Base-by-base conservation (phyloP, 164 flowering plant genomes). In the Litsea cubeba region DNA sequence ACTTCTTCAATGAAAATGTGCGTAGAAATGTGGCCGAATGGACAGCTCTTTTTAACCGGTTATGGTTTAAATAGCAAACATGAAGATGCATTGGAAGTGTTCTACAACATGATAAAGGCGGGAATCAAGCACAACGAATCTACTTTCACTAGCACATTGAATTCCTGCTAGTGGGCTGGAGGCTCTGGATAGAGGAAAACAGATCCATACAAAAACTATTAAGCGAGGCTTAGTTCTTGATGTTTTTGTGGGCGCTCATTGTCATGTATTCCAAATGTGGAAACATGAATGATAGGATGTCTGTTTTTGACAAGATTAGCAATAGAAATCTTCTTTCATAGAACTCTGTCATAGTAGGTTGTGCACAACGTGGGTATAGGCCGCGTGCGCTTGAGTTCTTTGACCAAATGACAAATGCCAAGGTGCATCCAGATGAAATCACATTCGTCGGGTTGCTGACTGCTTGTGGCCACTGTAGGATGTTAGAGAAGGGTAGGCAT, bases 121-220 rank as follows among this genome's bases (percentile, higher is more conserved):
- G 70, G 73, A 17, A 23, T 77, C 14, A 50, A 67, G 51, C 79
- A 76, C 23, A 77, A 77, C 50, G 73, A 68, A 20, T 73, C 76
- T 20, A 77, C 79, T 23, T 77, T 77, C 68, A 77, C 79, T 22
- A 77, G 76, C 30, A 60, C 63, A 23, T 30, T 77, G 69, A 72
- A 77, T 50, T 73, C 73, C 22, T 68, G 76, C 22, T 62, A n/a
- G 51, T 63, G 73, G 72, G 35, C 68, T 77, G 51, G 79, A 68
- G 69, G 70, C 72, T 50, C 72, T 77, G 28, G 76, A 77, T 62
- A 28, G 49, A 26, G 79, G 76, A 28, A 77, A 77, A 51, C 73
- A 7, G 3, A 69, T 68, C 49, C 79, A 77, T 50, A 35, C 73
- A 25, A 40, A 22, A 46, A 32, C 79, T 30, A 68, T 73, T 26